These are phyloP conservation scores for Punica granatum DNA, from an alignment of 345 rosid genomes.

Conservation along the genomic window DNA sequence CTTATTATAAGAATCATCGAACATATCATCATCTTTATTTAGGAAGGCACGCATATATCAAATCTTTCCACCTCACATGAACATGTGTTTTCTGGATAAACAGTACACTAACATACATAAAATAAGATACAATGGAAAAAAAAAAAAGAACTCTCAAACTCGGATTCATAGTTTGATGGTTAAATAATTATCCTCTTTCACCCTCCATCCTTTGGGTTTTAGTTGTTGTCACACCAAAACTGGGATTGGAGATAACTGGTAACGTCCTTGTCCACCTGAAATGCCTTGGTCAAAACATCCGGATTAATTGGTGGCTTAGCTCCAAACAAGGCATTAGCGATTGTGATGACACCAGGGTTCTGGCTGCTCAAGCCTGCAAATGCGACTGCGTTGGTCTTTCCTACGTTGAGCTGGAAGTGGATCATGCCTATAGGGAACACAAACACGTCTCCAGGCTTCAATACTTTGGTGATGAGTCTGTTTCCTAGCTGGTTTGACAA, in stretches of 20 bases:
- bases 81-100: too few relatives aligned
- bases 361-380: slow-evolving; percentile 19
- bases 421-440: slow-evolving; percentile 34
- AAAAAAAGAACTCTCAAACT: too few relatives aligned
- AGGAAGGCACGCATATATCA: too few relatives aligned
- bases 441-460: slow-evolving; percentile 42
- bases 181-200: too few relatives aligned
- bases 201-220: not conserved
- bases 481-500: slow-evolving; percentile 13
- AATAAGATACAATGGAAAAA: too few relatives aligned
- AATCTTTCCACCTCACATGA: too few relatives aligned
- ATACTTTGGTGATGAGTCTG: slow-evolving; percentile 32
- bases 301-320: slow-evolving; percentile 18
- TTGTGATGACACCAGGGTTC: slow-evolving; percentile 20
- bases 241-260: slow-evolving; percentile 6
- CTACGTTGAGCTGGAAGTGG: slow-evolving; percentile 26
- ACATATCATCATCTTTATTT: too few relatives aligned
- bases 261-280: slow-evolving; percentile 11
- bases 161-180: too few relatives aligned
- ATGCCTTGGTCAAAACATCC: slow-evolving; percentile 32
- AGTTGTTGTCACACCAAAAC: slow-evolving; percentile 9
- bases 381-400: slow-evolving; percentile 19
- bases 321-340: slow-evolving; percentile 19
- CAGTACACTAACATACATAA: too few relatives aligned
- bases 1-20: too few relatives aligned